Conservation (phyloP, 306 rosid species). For the Spatholobus suberectus region DNA sequence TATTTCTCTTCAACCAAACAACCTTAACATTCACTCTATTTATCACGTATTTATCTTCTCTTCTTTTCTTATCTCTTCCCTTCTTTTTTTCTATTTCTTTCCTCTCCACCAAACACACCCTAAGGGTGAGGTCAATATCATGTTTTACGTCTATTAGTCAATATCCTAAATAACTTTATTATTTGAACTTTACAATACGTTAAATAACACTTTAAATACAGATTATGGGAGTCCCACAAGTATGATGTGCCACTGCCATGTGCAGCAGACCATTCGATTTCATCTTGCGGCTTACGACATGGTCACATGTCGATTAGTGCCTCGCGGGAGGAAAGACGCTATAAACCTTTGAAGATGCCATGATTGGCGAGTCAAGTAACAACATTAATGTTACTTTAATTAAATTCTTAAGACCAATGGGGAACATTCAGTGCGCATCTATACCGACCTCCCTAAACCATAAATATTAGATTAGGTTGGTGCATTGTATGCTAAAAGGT, state of each 20-base stretch:
- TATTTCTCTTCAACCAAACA: too few relatives aligned
- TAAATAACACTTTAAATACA: background rate
- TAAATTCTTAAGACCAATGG: background rate
- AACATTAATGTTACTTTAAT: slow-evolving; percentile 16
- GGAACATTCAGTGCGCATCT: background rate
- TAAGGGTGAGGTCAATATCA: too few relatives aligned
- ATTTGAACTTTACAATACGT: background rate
- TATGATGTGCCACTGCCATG: slow-evolving; percentile 20
- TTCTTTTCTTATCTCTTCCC: too few relatives aligned
- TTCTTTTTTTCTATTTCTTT: too few relatives aligned
- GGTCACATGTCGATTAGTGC: slow-evolving; percentile 25
- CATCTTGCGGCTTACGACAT: slow-evolving; percentile 56
- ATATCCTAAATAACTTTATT: background rate
- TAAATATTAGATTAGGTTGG: background rate
- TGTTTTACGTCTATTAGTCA: too few relatives aligned
- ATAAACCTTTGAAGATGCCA: slow-evolving; percentile 34
- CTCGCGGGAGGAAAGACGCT: too few relatives aligned
- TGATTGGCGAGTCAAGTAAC: slow-evolving; percentile 32
- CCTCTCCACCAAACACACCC: too few relatives aligned
- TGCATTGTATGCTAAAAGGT: slow-evolving; percentile 38
- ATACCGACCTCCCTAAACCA: background rate
- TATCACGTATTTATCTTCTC: too few relatives aligned
- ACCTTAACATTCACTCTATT: too few relatives aligned
- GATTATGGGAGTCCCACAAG: background rate
- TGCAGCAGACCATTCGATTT: slow-evolving; percentile 31